Evolutionary conservation across 768 basidiomycete species (phyloP).

Genomic region (Leccinum broughii): DNA sequence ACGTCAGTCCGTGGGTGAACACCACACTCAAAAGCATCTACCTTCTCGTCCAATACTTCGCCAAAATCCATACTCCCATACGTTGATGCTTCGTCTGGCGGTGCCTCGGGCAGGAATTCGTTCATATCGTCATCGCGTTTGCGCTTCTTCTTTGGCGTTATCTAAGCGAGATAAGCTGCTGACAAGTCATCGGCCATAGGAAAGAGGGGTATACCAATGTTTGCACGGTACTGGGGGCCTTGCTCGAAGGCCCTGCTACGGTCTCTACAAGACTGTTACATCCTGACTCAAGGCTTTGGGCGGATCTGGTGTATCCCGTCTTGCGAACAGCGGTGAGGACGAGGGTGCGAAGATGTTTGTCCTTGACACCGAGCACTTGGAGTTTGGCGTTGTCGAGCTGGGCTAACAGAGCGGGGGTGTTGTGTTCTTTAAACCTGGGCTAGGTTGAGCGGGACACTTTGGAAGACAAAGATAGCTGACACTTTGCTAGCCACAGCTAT

Average conservation of each 20-base stretch:
- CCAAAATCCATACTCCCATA: conserved; percentile 67
- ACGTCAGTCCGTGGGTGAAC: conserved; percentile 4
- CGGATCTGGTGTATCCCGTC: conserved; percentile 50
- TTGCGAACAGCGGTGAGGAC: conserved; percentile 61
- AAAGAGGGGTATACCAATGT: conserved; percentile 29
- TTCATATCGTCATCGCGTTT: conserved; percentile 46
- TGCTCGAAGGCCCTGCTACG: conserved; percentile 10
- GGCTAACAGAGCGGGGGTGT: conserved; percentile 57
- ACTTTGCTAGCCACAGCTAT: conserved; percentile 72
- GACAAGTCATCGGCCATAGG: neutral
- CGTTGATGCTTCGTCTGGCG: conserved; percentile 48
- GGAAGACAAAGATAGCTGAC: conserved; percentile 37
- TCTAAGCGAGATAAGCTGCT: conserved; percentile 29
- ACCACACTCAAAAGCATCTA: conserved; percentile 22
- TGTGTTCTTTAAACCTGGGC: conserved; percentile 68
- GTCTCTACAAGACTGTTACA: neutral
- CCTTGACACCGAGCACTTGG: conserved; percentile 53
- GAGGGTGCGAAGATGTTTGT: conserved; percentile 63
- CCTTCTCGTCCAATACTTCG: conserved; percentile 72
- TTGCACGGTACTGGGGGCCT: conserved; percentile 27
- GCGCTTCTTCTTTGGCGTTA: conserved; percentile 55
- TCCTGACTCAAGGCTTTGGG: conserved; percentile 21
- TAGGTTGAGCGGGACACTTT: conserved; percentile 14
- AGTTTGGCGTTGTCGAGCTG: conserved; percentile 63
- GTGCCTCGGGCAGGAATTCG: conserved; percentile 55